Evolutionary conservation across 257 asterid species (phyloP).

Genomic region (Solanum bulbocastanum): DNA sequence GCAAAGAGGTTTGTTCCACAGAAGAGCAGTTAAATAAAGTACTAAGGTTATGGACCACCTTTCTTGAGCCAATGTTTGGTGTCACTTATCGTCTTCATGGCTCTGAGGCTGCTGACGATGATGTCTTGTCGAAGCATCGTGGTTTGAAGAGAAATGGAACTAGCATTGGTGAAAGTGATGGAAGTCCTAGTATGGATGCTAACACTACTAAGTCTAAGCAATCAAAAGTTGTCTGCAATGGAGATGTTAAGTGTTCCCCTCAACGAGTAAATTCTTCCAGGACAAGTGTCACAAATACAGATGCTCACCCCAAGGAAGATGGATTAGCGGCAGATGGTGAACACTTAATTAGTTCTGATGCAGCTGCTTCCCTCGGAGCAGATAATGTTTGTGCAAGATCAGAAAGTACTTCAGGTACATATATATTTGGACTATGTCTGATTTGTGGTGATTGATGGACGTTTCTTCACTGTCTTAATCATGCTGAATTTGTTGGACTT

Average conservation of each 20-base stretch:
- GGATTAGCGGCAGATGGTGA: constrained; percentile 10
- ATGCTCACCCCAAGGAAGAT: constrained; percentile 29
- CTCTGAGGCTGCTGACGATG: constrained; percentile 31
- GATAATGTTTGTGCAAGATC: constrained; percentile 21
- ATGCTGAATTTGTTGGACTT: neutral
- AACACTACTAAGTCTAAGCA: constrained; percentile 4
- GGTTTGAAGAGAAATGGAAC: constrained; percentile 23
- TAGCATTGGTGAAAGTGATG: constrained; percentile 46
- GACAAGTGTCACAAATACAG: neutral
- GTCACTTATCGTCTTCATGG: constrained; percentile 3
- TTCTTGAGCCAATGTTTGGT: constrained; percentile 19
- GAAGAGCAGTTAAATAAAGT: constrained; percentile 17
- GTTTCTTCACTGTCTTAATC: neutral
- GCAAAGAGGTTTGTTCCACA: constrained; percentile 16
- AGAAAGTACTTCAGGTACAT: constrained; percentile 27
- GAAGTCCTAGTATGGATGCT: constrained; percentile 21
- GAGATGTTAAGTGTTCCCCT: constrained; percentile 1
- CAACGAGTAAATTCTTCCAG: constrained; percentile 1
- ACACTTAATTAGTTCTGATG: constrained; percentile 25
- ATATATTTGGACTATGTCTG: neutral
- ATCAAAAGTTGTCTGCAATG: constrained; percentile 6
- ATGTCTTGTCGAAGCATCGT: constrained; percentile 27
- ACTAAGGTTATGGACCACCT: constrained; percentile 13
- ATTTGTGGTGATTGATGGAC: neutral
- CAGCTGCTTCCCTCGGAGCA: constrained; percentile 16